phyloP scores from a whole-genome alignment of 2,329 filamentous ascomycete species.

The Pseudogymnoascus sp. region DNA sequence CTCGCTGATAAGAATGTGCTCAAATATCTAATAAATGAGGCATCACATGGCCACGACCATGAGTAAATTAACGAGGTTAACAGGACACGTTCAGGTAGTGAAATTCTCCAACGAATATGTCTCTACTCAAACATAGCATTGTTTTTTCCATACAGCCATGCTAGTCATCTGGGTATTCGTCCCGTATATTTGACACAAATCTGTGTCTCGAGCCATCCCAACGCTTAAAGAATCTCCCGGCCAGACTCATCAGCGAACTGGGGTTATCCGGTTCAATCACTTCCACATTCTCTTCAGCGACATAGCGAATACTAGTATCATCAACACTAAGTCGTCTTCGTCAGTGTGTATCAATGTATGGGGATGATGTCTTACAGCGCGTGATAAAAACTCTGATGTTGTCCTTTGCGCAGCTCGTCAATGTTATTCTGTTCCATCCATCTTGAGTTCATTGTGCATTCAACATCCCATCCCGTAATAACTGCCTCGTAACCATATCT shows the following conservation, averaged over 20 bases:
- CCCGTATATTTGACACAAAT: slow-evolving; percentile 77
- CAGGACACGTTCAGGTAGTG: background rate
- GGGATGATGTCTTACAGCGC: slow-evolving; percentile 58
- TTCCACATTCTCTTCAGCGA: slow-evolving; percentile 75
- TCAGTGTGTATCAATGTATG: slow-evolving; percentile 15
- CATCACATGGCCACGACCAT: slow-evolving; percentile 1
- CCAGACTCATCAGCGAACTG: slow-evolving; percentile 57
- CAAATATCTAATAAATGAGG: slow-evolving; percentile 31
- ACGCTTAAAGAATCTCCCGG: slow-evolving; percentile 81
- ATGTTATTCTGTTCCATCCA: slow-evolving; percentile 60
- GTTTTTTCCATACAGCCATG: background rate
- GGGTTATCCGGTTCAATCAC: slow-evolving; percentile 48
- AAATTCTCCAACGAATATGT: background rate
- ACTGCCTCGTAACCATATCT: slow-evolving; percentile 74
- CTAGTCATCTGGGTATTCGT: slow-evolving; percentile 82
- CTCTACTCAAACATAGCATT: background rate
- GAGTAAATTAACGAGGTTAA: background rate
- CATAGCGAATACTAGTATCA: slow-evolving; percentile 64
- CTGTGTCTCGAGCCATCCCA: slow-evolving; percentile 60
- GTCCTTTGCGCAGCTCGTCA: slow-evolving; percentile 50
- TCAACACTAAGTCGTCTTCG: slow-evolving; percentile 44
- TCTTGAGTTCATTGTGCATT: slow-evolving; percentile 48
- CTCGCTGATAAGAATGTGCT: slow-evolving; percentile 62
- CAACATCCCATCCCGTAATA: slow-evolving; percentile 73
- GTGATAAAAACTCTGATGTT: slow-evolving; percentile 72